Evolutionary conservation across 179 eudicot species (phyloP), one percentile per base, ranked within the genome.

Genomic region (Gypsophila paniculata): DNA sequence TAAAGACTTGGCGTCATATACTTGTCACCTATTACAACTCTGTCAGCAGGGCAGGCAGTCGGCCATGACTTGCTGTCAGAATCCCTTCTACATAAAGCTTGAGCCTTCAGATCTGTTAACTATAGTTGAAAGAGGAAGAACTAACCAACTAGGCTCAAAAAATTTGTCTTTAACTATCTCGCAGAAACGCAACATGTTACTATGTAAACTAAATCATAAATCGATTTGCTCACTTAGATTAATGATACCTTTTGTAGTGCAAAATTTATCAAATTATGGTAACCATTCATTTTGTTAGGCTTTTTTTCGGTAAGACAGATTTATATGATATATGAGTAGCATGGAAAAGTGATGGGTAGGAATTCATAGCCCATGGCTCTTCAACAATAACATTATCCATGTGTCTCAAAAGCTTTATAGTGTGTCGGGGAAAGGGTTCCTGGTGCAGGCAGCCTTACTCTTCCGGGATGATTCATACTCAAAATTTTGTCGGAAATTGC

Each of bases 1-100:
- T 11, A 13, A 39, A 39, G 52, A 1, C n/a, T 65, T 15, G 22
- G 67, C 36, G 23, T n/a, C 67, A 36, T 34, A 44, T 39, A 62
- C 52, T 54, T 29, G 26, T 48, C 32, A 48, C 57, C 70, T 46
- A 22, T 48, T 13, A 66, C 57, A 32, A 38, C 68, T 38, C 26
- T 36, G 38, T 17, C 34, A 62, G 46, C 44, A 4, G 49, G 11
- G 49, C 22, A 10, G 14, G 15, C 17, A 7, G 15, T 46, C 17
- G 10, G 68, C 49, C 68, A 63, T 23, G 38, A 36, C 49, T 38
- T 19, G 36, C 3, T 36, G 52, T 36, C 68, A 2, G 26, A 32
- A 21, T 32, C 68, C 51, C 68, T 38, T 64, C 26, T 9, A 64
- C 26, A 26, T 4, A 39, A 8, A 36, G 23, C 26, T 10, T 64